phyloP scores from a whole-genome alignment of 495 filamentous ascomycete genomes.

The Staphylotrichum tortipilum region DNA sequence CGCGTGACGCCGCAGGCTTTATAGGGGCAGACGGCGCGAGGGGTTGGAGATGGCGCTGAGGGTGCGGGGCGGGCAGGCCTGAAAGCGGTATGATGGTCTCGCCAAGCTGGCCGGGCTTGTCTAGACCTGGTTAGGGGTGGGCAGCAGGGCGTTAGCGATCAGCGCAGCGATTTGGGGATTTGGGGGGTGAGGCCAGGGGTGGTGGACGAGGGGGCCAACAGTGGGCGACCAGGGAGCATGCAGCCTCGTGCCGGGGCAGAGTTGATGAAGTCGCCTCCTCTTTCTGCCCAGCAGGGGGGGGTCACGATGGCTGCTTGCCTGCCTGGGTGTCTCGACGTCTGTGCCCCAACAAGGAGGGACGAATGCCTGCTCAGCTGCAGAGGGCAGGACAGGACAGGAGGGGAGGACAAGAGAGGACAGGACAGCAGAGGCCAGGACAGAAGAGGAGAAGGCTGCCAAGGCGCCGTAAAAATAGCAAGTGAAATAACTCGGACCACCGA shows the following conservation, averaged over 20 bases:
- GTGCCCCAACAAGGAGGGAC: too few relatives aligned
- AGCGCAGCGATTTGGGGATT: slow-evolving; percentile 21
- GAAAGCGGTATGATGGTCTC: slow-evolving; percentile 25
- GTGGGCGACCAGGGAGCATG: background rate
- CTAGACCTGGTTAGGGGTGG: slow-evolving; percentile 9
- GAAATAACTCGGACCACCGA: too few relatives aligned
- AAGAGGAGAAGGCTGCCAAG: background rate
- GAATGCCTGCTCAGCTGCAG: too few relatives aligned
- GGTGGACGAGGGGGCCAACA: background rate
- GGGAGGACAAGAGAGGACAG: too few relatives aligned
- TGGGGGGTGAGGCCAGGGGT: too few relatives aligned
- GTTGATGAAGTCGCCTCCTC: background rate
- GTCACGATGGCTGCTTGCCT: too few relatives aligned
- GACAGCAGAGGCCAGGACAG: background rate
- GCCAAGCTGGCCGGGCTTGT: slow-evolving; percentile 12
- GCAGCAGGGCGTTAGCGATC: slow-evolving; percentile 17
- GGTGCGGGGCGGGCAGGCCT: slow-evolving; percentile 21
- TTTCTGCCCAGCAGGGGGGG: too few relatives aligned
- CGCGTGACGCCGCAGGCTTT: slow-evolving; percentile 16
- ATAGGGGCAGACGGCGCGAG: slow-evolving; percentile 16
- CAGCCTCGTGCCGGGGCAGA: background rate
- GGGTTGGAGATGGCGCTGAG: slow-evolving; percentile 3
- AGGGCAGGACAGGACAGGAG: too few relatives aligned
- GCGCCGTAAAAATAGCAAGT: too few relatives aligned
- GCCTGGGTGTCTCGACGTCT: too few relatives aligned